Base-by-base conservation (phyloP, 192 early-diverging fungal species). In the Coemansia sp. region DNA sequence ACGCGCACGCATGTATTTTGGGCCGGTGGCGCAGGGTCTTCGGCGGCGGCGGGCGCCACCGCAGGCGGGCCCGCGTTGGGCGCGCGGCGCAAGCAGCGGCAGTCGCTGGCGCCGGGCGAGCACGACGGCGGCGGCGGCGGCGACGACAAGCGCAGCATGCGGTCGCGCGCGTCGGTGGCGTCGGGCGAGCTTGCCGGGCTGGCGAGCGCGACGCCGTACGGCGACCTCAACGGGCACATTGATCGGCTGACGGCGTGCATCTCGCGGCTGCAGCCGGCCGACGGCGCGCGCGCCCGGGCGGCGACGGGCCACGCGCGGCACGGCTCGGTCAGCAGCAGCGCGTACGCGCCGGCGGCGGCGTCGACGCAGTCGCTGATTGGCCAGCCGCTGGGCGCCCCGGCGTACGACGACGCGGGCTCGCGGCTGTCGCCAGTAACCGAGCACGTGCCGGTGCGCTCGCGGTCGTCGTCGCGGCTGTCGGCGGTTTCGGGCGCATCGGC, bases 201-300 rank as follows among this genome's bases (percentile, higher is more conserved):
- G 17, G 34, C 53, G 6, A 43, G 65, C 26, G 10, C 57, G 15
- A 65, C 62, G 38, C 66, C 73, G 15, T 76, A 69, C 23, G 30
- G 40, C 15, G 73, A 76, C 17, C 53, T 76, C 26, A 76, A 59
- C 25, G 59, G 54, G 7, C 73, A 76, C 28, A 63, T 76, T 32
- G 73, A 76, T 36, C 66, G 62, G 14, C 73, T 76, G 27, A 58
- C 73, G 6, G 67, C 67, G 0, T 69, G 66, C 36, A 76, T 76
- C 14, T 62, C 66, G 4, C 59, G 61, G 59, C 58, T 76, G 11
- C 66, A 76, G 62, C 55, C 35, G 19, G 29, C 20, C 39, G 8
- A 20, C 17, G 19, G 45, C 8, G 32, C 35, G 12, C 29, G 60
- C 43, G 17, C 34, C 14, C 34, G 39, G 19, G 43, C 39, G 2